Conservation (phyloP, 805 yeast genomes). For the Cyberlindnera mrakii region DNA sequence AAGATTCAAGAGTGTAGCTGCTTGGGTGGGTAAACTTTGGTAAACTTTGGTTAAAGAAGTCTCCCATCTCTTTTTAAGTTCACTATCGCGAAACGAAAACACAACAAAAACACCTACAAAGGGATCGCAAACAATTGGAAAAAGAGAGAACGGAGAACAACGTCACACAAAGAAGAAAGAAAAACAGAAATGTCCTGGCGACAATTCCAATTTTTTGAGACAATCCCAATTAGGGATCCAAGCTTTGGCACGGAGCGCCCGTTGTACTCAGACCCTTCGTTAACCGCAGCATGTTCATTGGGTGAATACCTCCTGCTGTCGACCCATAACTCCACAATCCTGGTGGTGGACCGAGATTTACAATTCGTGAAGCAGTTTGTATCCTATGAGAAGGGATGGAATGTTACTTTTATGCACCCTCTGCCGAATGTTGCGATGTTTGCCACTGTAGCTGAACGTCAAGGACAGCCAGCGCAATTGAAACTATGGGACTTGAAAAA, state of each 20-base stretch:
- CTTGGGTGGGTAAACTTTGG: no score
- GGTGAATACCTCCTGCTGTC: constrained; percentile 55
- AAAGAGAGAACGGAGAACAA: no score
- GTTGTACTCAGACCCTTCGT: constrained; percentile 71
- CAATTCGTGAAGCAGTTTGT: constrained; percentile 42
- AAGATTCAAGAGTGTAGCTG: no score
- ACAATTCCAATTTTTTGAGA: constrained; percentile 82
- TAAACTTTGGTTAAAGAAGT: no score
- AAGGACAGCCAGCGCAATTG: constrained; percentile 61
- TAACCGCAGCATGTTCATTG: constrained; percentile 59
- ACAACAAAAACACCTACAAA: no score
- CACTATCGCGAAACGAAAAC: no score
- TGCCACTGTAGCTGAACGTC: constrained; percentile 68
- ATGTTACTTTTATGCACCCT: constrained; percentile 50
- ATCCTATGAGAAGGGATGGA: constrained; percentile 62
- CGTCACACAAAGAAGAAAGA: no score
- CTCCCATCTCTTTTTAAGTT: no score
- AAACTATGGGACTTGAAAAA: constrained; percentile 70
- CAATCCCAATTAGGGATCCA: constrained; percentile 82
- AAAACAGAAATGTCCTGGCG: constrained; percentile 44
- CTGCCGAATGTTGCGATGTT: constrained; percentile 46
- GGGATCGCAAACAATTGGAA: no score
- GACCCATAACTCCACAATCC: constrained; percentile 44
- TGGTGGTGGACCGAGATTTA: constrained; percentile 48
- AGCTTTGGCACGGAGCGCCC: constrained; percentile 52